A percentile compares a stretch with the other conserved stretches of the same genome.
These are phyloP conservation scores for Suillus clintonianus DNA, from an alignment of 768 basidiomycete genomes.

Conservation along the genomic window DNA sequence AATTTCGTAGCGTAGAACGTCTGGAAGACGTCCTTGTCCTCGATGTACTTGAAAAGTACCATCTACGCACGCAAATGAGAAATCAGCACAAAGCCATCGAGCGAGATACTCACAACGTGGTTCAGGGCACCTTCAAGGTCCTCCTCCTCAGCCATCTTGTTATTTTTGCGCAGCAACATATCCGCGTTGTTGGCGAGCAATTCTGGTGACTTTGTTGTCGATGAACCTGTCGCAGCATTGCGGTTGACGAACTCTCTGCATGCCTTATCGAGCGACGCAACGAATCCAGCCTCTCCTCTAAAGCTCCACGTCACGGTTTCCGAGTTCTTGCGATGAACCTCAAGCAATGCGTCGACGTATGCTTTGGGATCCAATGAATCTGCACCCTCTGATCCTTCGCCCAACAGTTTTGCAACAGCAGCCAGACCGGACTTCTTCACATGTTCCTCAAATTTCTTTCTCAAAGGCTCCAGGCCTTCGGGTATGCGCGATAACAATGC, in stretches of 20 bases:
- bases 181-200: constrained; percentile 91
- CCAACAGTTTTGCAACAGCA: constrained; percentile 70
- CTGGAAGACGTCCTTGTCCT: too few species aligned
- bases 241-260: too few species aligned
- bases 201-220: constrained; percentile 85
- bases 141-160: constrained; percentile 90
- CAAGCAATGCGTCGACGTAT: constrained; percentile 88
- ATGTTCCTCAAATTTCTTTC: constrained; percentile 92
- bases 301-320: constrained; percentile 88
- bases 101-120: constrained; percentile 77
- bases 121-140: constrained; percentile 88
- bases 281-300: constrained; percentile 89
- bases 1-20: constrained; percentile 95
- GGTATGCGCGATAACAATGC: too few species aligned
- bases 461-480: too few species aligned
- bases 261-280: constrained; percentile 91
- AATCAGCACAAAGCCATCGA: too few species aligned
- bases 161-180: constrained; percentile 85
- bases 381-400: constrained; percentile 58
- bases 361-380: too few species aligned
- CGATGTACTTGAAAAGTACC: too few species aligned
- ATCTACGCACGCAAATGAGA: too few species aligned
- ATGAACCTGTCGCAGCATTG: constrained; percentile 85
- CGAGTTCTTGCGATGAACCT: constrained; percentile 89
- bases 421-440: constrained; percentile 89